Evolutionary conservation across 441 rosid genomes (phyloP), one percentile per base, ranked within the genome.

Genomic region (Adansonia madagascariensis): DNA sequence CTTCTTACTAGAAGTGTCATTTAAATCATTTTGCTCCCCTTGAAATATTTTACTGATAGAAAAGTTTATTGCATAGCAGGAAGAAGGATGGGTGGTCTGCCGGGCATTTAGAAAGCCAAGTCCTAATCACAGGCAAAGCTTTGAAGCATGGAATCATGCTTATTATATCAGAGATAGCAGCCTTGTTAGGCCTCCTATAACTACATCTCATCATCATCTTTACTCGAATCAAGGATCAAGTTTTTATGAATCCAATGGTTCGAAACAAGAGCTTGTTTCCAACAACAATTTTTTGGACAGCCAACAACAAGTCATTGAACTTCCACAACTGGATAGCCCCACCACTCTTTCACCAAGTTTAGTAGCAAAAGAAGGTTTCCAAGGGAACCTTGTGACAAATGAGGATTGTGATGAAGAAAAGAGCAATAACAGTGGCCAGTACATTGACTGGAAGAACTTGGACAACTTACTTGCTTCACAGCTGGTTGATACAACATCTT

Each of bases 81-180:
- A 95, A 82, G 97, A 95, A 86, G 99, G 99, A 52, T 95, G 99
- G 99, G 99, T 92, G 65, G 99, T 95, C 9, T 95, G 99, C 84
- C 77, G 97, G 78, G 98, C 98, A 80, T 95, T 95, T 80, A 88
- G 83, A 85, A 95, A 95, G 88, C 98, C 98, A 4, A 81, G 18
- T 53, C 92, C 98, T 56, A 93, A 81, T 79, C 98, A 91, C 43
- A 91, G 91, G 75, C 93, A 85, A 71, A 89, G 89, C 18, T 91
- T 78, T 79, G 93, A 93, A 80, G 82, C 90, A 31, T 90, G 92
- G 91, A 86, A 83, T 75, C 88, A 88, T 70, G 80, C 75, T 71
- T 88, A 84, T 81, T 84, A 83, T 73, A 62, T 77, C 14, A 83
- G 75, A 22, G 83, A 27, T 20, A 75, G 24, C 86, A 77, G 35